Conservation (phyloP, 139 green algal species). For the Chlorella sp. region DNA sequence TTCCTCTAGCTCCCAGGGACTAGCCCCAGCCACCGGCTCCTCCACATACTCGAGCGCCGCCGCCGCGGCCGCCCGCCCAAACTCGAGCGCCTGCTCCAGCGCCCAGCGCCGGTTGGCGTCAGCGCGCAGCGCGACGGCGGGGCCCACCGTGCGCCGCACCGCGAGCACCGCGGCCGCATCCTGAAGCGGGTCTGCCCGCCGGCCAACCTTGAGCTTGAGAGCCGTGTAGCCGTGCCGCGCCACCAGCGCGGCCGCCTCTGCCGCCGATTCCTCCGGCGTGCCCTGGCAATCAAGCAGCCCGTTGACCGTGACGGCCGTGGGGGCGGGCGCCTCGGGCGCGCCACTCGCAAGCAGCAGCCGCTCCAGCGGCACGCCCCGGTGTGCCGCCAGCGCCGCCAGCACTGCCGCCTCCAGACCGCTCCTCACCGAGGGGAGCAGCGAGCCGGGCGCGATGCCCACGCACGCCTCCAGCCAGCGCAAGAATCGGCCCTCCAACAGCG, state of each 20-base stretch:
- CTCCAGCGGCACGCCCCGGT: constrained; percentile 7
- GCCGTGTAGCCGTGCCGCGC: constrained; percentile 45
- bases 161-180: constrained; percentile 76
- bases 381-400: constrained; percentile 65
- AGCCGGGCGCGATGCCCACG: constrained; percentile 39
- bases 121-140: constrained; percentile 63
- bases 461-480: constrained; percentile 58
- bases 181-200: constrained; percentile 45
- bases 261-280: constrained; percentile 8
- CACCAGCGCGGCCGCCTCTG: constrained; percentile 31
- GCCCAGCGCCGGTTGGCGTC: constrained; percentile 93
- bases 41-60: constrained; percentile 78
- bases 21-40: constrained; percentile 81
- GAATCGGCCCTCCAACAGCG: constrained; percentile 50
- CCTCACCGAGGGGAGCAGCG: constrained; percentile 66
- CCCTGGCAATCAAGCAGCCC: constrained; percentile 47
- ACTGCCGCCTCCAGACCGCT: constrained; percentile 79
- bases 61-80: constrained; percentile 35
- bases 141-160: constrained; percentile 66
- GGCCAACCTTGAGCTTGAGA: constrained; percentile 91
- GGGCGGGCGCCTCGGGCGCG: neutral
- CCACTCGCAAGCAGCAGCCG: constrained; percentile 18
- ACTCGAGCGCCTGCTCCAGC: constrained; percentile 68
- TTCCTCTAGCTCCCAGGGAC: constrained; percentile 44
- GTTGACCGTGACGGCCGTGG: constrained; percentile 29